A percentile compares a stretch with the other conserved stretches of the same genome.
phyloP scores from a whole-genome alignment of 2,329 filamentous ascomycete species.

The Chaetomium sp. region DNA sequence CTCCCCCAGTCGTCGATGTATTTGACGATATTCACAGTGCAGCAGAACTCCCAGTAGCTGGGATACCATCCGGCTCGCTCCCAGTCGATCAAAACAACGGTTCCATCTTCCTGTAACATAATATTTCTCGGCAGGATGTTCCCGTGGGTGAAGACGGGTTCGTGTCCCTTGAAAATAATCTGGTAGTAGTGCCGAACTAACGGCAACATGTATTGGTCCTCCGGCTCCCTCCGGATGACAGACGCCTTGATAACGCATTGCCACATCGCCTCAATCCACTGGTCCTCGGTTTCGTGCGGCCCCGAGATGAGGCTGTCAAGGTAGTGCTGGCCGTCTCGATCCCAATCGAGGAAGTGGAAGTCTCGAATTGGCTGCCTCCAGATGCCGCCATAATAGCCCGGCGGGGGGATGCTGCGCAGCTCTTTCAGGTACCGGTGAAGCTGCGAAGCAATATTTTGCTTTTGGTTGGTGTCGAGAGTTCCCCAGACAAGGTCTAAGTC shows the following conservation, averaged over 20 bases:
- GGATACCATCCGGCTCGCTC: constrained; percentile 6
- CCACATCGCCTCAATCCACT: constrained; percentile 1
- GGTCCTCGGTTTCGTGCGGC: constrained; percentile 3
- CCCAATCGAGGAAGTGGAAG: neutral
- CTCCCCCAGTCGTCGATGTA: neutral
- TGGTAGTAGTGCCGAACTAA: neutral
- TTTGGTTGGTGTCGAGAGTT: neutral
- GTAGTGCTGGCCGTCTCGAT: neutral
- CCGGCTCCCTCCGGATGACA: no score
- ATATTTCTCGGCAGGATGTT: neutral
- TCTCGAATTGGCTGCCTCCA: neutral
- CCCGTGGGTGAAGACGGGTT: constrained; percentile 2
- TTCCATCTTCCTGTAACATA: neutral
- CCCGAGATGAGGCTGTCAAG: neutral
- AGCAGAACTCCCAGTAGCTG: constrained; percentile 2
- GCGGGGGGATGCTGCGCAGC: constrained; percentile 3
- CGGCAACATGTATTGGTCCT: neutral
- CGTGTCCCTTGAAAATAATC: constrained; percentile 1
- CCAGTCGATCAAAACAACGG: constrained; percentile 1
- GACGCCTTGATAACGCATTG: neutral
- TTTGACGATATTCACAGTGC: neutral
- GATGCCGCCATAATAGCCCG: constrained; percentile 1
- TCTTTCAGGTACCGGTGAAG: neutral
- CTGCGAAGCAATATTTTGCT: neutral
- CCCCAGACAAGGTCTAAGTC: neutral